Evolutionary conservation across 208 protist species (phyloP), one percentile per base, ranked within the genome.

Genomic region (Entamoeba histolytica): DNA sequence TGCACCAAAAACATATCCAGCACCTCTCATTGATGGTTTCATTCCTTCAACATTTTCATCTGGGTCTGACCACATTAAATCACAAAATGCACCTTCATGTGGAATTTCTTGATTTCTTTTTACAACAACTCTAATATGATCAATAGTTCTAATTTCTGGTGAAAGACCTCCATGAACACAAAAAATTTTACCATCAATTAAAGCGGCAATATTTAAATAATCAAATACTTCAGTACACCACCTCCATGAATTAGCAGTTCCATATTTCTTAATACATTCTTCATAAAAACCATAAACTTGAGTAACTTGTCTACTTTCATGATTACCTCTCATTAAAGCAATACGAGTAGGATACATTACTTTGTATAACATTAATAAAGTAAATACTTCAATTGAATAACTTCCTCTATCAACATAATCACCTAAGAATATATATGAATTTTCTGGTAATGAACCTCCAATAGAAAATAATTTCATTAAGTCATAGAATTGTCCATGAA

Each of bases 231-330:
- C 97, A 17, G 97, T 99, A 93, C 98, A 98, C 52, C 44, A 17
- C 19, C 69, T 96, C 98, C 98, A 99, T 39, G 99, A 97, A 28
- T 92, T 97, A n/a, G 98, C 98, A 3, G 5, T 98, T 52, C 98
- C 98, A 94, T 99, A 99, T 95, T 99, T 99, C 51, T 97, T 96
- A 91, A 99, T 96, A 95, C 98, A 99, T 87, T 99, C 98, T 92
- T 99, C 98, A 95, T 99, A 99, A 95, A 99, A 99, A 49, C 98
- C 98, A 95, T 99, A 99, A 31, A 98, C 98, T 93, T 99, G 98
- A 92, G 98, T 99, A 92, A 99, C 98, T 93, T 99, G 98, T 10
- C 98, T 96, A 3, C 97, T 98, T 95, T 99, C 98, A 95, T 99
- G 98, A 95, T 99, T 99, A 91, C 98, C 98, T 94, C 98, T 96